Conservation (phyloP, 257 asterid genomes). For the Nicotiana undulata region DNA sequence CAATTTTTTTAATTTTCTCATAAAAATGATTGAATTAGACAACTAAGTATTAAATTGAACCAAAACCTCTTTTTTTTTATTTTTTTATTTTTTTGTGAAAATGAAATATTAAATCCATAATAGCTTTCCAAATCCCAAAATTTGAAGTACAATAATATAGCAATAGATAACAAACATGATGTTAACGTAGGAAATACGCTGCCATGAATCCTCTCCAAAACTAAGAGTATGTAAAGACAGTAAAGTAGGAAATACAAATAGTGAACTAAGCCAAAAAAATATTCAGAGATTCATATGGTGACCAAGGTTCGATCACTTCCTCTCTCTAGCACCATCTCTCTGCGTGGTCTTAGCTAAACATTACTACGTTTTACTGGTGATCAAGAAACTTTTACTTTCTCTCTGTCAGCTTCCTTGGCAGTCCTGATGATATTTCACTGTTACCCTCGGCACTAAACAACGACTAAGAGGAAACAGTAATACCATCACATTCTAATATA, state of each 20-base stretch:
- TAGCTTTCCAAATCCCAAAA: background rate
- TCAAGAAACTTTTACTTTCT: background rate
- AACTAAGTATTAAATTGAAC: no score
- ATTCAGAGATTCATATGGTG: background rate
- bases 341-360: background rate
- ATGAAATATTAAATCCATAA: background rate
- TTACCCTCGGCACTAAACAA: background rate
- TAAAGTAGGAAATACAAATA: background rate
- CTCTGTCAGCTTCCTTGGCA: background rate
- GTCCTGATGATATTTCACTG: background rate
- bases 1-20: no score
- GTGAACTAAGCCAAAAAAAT: background rate
- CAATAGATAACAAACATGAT: background rate
- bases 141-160: background rate
- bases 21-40: no score
- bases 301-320: background rate
- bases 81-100: no score
- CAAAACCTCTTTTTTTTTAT: no score
- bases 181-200: background rate
- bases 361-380: background rate
- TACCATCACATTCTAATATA: background rate
- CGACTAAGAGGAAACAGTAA: background rate
- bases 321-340: background rate
- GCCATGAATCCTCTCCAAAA: background rate
- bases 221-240: background rate